These are phyloP conservation scores for Venturiaceae sp. DNA, from an alignment of 2,329 filamentous ascomycete genomes.

Conservation along the genomic window DNA sequence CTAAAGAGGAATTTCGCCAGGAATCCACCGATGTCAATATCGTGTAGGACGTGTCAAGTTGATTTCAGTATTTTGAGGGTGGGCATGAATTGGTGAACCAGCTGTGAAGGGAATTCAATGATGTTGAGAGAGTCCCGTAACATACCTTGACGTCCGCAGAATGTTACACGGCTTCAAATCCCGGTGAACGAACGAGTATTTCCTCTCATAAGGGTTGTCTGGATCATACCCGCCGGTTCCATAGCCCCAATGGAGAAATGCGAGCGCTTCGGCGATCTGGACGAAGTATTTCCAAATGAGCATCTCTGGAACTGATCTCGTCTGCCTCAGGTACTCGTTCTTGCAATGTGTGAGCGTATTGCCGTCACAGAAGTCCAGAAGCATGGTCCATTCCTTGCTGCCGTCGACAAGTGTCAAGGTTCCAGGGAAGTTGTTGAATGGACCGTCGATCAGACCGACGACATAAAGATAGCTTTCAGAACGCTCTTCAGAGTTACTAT, in stretches of 20 bases:
- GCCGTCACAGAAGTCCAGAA: not conserved
- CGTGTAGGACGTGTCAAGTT: too few relatives aligned
- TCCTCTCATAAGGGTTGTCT: not conserved
- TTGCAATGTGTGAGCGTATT: not conserved
- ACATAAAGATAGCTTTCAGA: not conserved
- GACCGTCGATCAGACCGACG: not conserved
- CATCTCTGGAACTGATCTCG: not conserved
- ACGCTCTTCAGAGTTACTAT: too few relatives aligned
- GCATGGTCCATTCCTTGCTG: not conserved
- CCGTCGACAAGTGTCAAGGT: not conserved
- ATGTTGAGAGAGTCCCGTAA: too few relatives aligned
- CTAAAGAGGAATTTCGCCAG: too few relatives aligned
- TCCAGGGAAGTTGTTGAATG: not conserved
- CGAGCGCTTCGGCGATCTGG: slow-evolving; percentile 2
- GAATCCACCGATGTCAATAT: not conserved
- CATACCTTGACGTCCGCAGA: not conserved
- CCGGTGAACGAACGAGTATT: slow-evolving; percentile 1
- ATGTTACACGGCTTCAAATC: slow-evolving; percentile 5
- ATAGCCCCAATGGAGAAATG: slow-evolving; percentile 1
- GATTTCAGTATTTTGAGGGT: too few relatives aligned
- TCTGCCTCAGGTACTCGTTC: not conserved
- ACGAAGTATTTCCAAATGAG: slow-evolving; percentile 1
- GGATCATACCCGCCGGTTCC: not conserved
- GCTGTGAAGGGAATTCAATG: too few relatives aligned
- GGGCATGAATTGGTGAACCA: too few relatives aligned